Percentiles rank a stretch among this genome's conserved stretches.
Conservation (phyloP, 2,329 filamentous ascomycete species). For the Nemania sp. region DNA sequence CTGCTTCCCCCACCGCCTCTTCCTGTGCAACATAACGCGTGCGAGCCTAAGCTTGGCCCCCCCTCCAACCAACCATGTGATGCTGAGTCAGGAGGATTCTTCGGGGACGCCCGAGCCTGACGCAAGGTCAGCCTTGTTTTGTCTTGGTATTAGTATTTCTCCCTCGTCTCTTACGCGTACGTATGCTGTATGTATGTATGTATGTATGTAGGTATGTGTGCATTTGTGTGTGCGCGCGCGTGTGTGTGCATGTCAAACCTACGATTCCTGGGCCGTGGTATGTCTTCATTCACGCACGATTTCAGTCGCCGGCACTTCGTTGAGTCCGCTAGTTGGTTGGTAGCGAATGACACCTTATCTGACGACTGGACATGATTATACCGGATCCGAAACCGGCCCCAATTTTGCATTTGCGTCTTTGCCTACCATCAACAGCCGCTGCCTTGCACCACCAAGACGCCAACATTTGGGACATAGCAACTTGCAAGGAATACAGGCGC, state of each 20-base stretch:
- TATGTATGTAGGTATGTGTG: slow-evolving; percentile 1
- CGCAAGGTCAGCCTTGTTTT: slow-evolving; percentile 37
- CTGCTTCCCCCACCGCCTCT: slow-evolving; percentile 36
- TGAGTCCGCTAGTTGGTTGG: background rate
- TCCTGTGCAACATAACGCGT: slow-evolving; percentile 26
- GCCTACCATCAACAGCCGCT: slow-evolving; percentile 5
- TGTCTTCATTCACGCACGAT: background rate
- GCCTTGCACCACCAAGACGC: slow-evolving; percentile 7
- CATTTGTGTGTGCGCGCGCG: background rate
- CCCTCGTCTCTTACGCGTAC: slow-evolving; percentile 1
- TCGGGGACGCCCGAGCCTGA: slow-evolving; percentile 40
- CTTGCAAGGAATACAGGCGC: slow-evolving; percentile 7
- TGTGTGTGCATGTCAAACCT: background rate
- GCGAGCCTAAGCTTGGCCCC: background rate
- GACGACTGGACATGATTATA: background rate
- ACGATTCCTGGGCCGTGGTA: background rate
- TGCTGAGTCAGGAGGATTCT: slow-evolving; percentile 31
- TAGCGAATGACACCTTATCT: slow-evolving; percentile 11
- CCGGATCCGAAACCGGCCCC: slow-evolving; percentile 7
- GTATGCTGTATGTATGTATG: background rate
- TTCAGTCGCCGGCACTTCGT: slow-evolving; percentile 1
- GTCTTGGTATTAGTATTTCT: slow-evolving; percentile 4
- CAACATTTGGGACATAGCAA: slow-evolving; percentile 15
- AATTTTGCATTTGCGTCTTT: slow-evolving; percentile 6
- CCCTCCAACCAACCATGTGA: slow-evolving; percentile 24